Conservation (phyloP, 495 filamentous ascomycete species). For the Tuber indicum region DNA sequence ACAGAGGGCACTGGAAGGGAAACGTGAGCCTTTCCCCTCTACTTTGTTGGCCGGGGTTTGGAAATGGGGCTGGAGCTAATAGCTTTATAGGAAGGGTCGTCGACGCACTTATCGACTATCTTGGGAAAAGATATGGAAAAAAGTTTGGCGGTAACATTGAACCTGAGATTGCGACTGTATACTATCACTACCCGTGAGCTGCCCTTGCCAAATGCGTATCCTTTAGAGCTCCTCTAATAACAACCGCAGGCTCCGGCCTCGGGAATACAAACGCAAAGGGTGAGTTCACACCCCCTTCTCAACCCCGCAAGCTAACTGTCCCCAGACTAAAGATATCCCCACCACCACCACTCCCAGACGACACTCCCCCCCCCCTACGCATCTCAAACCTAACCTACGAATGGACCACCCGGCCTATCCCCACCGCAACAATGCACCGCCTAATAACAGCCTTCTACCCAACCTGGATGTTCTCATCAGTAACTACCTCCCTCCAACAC, state of each 20-base stretch:
- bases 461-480: conserved; percentile 27
- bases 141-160: conserved; percentile 33
- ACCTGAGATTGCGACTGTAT: conserved; percentile 27
- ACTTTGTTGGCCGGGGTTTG: neutral
- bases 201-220: neutral
- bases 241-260: conserved; percentile 25
- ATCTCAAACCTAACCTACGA: conserved; percentile 25
- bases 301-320: neutral
- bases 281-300: conserved; percentile 15
- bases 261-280: conserved; percentile 31
- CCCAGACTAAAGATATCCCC: conserved; percentile 4
- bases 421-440: conserved; percentile 24
- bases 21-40: conserved; percentile 13
- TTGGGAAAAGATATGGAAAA: conserved; percentile 18
- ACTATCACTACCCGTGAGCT: conserved; percentile 37
- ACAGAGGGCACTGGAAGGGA: conserved; percentile 16
- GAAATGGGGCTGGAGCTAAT: conserved; percentile 16
- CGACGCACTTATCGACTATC: conserved; percentile 17
- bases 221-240: neutral
- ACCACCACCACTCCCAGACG: conserved; percentile 2
- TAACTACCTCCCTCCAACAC: conserved; percentile 18
- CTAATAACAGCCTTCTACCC: conserved; percentile 32
- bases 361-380: conserved; percentile 19
- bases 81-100: conserved; percentile 21
- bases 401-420: conserved; percentile 31